Evolutionary conservation across 2,329 filamentous ascomycete species (phyloP), one percentile per base, ranked within the genome.

Genomic region (Clonostachys chloroleuca): DNA sequence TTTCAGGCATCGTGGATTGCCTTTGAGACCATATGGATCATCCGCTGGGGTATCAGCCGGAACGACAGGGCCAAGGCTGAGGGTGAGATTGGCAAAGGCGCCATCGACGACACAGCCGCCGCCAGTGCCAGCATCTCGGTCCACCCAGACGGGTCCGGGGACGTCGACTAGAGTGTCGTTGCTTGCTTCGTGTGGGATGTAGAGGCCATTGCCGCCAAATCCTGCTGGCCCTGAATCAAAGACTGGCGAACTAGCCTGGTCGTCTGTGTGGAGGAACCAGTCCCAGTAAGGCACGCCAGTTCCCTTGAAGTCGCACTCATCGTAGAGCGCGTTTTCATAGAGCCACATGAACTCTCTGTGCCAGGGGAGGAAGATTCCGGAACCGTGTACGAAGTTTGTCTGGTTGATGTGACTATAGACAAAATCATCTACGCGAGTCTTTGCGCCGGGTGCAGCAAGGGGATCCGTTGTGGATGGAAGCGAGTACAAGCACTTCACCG

Each of bases 81-180:
- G 62, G 1, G 49, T 59, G 56, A 69, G 63, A 51, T 70, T 60
- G 30, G 57, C 59, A n/a, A 81, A 70, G 2, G 79, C 78, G 0
- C 78, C 78, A 0, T 62, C 66, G 13, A 58, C 65, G 4, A 83
- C 65, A 55, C 78, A 82, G 24, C 79, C 80, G 36, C 80, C 79
- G 5, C 81, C 80, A 3, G 63, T 65, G 7, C 76, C 79, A 1
- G 74, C 64, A 1, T 8, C 36, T 39, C 36, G 4, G 72, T 74
- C 20, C 7, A 72, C 43, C n/a, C 42, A 42, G 18, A 53, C 40
- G 3, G 41, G 14, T 12, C 47, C 49, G 40, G 50, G 51, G 40
- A 52, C 52, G 30, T 54, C 67, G 12, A 61, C 51, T 4, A 57
- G 47, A 6, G 60, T 52, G 18, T 56, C 55, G 5, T 51, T 6